Percentiles rank a stretch among this genome's conserved stretches.
These are phyloP conservation scores for Emergomyces africanus DNA, from an alignment of 2,329 filamentous ascomycete species.

Conservation along the genomic window DNA sequence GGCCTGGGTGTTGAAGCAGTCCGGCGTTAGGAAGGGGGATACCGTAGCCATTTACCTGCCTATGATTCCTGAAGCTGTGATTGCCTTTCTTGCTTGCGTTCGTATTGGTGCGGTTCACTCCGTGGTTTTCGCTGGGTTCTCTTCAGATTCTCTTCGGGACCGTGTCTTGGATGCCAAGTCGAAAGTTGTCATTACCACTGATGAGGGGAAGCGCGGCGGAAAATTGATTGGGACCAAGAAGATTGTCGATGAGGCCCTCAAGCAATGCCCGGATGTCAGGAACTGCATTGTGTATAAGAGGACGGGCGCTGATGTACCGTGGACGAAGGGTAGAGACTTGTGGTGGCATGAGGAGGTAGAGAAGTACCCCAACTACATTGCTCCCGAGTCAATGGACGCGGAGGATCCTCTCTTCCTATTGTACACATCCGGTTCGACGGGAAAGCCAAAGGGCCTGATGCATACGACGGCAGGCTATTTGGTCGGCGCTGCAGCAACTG, in stretches of 20 bases:
- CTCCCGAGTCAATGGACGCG: conserved; percentile 77
- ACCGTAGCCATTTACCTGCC: conserved; percentile 94
- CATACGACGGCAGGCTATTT: conserved; percentile 94
- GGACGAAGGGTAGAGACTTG: conserved; percentile 74
- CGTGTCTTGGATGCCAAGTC: conserved; percentile 83
- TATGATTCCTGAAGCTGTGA: conserved; percentile 93
- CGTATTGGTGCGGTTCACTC: conserved; percentile 95
- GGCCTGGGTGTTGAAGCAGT: conserved; percentile 79
- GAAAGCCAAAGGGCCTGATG: conserved; percentile 98
- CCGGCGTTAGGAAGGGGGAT: conserved; percentile 94
- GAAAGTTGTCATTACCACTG: conserved; percentile 90
- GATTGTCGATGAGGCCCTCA: conserved; percentile 94
- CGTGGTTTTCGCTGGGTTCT: conserved; percentile 96
- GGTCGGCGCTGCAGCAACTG: conserved; percentile 82
- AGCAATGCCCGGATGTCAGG: conserved; percentile 81
- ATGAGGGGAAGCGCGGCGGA: conserved; percentile 95
- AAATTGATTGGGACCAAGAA: conserved; percentile 98
- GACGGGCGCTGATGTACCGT: conserved; percentile 83
- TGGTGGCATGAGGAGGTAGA: conserved; percentile 99
- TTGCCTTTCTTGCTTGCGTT: conserved; percentile 80
- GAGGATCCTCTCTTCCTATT: conserved; percentile 96
- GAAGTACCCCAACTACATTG: conserved; percentile 88
- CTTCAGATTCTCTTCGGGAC: conserved; percentile 87
- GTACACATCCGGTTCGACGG: conserved; percentile 95
- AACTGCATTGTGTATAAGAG: conserved; percentile 88